Evolutionary conservation across 768 basidiomycete genomes (phyloP), one percentile per base, ranked within the genome.

Genomic region (Mrakia gelida): DNA sequence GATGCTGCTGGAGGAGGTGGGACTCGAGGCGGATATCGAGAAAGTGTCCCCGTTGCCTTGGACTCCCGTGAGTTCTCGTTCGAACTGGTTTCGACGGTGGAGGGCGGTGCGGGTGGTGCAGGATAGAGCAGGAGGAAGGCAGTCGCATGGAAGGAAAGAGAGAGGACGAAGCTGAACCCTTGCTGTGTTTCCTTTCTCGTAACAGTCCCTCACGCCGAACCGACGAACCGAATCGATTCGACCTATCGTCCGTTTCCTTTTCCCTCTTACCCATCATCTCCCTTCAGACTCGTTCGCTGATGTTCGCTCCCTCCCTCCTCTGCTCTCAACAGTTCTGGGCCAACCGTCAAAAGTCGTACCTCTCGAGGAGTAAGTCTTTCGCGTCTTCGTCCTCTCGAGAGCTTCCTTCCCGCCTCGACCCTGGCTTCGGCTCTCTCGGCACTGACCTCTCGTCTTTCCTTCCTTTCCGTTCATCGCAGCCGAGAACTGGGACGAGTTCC

Each of bases 401-500:
- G 38, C 38, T 38, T n/a, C n/a, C n/a, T n/a, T n/a, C n/a, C n/a
- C n/a, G n/a, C n/a, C 38, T 38, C 38, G 8, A 38, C 8, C 38
- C 38, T 8, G 3, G 38, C 38, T 38, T 38, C 38, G 38, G 38
- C 38, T 38, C n/a, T 54, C 26, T 43, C 45, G 43, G 16, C 56
- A 21, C 49, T 72, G 43, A 45, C 26, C 3, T 13, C 52, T 70
- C 26, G 5, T n/a, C 56, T 61, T 61, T 26, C 59, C 4, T 30
- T 77, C 70, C 10, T 28, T 32, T 15, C 1, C 41, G 15, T 15
- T 49, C 49, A 16, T n/a, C 1, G 21, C 56, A 78, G 80, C 97
- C 21, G 95, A 97, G 83, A 93, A 97, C 83, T 99, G 97, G 97
- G 97, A 99, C 83, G 96, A 98, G 84, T 98, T 97, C 84, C 97